Conservation (phyloP, 2,329 filamentous ascomycete genomes). For the Epichloe brachyelytri region DNA sequence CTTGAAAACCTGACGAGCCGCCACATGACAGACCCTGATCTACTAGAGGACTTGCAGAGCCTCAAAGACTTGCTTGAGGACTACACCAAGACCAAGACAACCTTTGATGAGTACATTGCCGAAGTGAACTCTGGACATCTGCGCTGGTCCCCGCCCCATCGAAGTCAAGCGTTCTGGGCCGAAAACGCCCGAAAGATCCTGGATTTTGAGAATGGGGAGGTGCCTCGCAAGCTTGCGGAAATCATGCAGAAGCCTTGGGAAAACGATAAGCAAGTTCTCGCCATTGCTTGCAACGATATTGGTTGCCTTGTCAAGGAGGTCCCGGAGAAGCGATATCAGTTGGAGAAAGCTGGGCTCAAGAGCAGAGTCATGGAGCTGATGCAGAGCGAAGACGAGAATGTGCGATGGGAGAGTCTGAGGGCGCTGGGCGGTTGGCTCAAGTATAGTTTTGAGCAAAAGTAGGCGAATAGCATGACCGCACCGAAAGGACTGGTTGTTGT, state of each 20-base stretch:
- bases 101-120: constrained; percentile 79
- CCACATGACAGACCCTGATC: constrained; percentile 51
- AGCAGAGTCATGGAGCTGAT: constrained; percentile 85
- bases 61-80: constrained; percentile 53
- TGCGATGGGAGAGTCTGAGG: constrained; percentile 84
- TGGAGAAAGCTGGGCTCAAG: constrained; percentile 80
- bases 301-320: constrained; percentile 81
- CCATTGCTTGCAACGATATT: constrained; percentile 86
- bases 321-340: constrained; percentile 64
- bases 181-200: constrained; percentile 83
- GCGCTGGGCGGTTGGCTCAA: constrained; percentile 59
- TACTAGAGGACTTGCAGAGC: constrained; percentile 47
- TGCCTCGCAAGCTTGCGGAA: constrained; percentile 71
- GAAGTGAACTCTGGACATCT: constrained; percentile 79
- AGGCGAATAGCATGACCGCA: not conserved
- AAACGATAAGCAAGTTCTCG: constrained; percentile 78
- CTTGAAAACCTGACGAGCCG: constrained; percentile 49
- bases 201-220: constrained; percentile 66
- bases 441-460: constrained; percentile 43
- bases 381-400: constrained; percentile 75
- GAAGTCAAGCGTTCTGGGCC: constrained; percentile 76
- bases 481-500: too few relatives aligned
- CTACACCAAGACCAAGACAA: constrained; percentile 58
- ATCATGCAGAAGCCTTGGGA: constrained; percentile 63
- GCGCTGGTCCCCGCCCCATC: constrained; percentile 85